Evolutionary conservation across 768 basidiomycete genomes (phyloP).

Genomic region (Russula abietina): DNA sequence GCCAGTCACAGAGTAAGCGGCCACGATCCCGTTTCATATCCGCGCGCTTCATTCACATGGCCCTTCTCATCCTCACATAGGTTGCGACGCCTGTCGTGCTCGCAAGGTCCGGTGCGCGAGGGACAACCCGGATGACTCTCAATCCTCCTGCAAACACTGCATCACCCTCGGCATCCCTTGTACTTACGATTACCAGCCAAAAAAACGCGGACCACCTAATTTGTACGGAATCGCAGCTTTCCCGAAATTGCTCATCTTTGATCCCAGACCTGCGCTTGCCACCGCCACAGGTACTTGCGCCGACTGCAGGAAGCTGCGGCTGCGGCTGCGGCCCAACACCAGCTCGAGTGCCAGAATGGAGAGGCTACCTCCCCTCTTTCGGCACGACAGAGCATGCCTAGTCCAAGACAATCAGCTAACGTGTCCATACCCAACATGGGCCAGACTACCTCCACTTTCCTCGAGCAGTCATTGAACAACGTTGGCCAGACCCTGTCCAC

Average conservation of each 20-base stretch:
- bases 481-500: conserved; percentile 35
- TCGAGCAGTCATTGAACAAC: conserved; percentile 45
- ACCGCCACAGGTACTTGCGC: conserved; percentile 56
- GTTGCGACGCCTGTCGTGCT: conserved; percentile 81
- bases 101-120: conserved; percentile 82
- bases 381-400: conserved; percentile 11
- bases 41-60: conserved; percentile 27
- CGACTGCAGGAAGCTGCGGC: conserved; percentile 69
- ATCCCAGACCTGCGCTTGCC: conserved; percentile 9
- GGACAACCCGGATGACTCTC: conserved; percentile 71
- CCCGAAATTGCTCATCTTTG: background rate
- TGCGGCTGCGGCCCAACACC: conserved; percentile 46
- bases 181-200: conserved; percentile 89
- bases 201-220: conserved; percentile 90
- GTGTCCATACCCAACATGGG: conserved; percentile 16
- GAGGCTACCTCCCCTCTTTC: conserved; percentile 22
- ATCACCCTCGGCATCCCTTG: conserved; percentile 75
- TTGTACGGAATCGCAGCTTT: conserved; percentile 46
- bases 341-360: conserved; percentile 36
- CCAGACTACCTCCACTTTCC: conserved; percentile 37
- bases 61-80: conserved; percentile 34
- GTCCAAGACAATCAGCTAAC: conserved; percentile 10
- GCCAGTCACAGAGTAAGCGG: conserved; percentile 79
- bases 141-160: conserved; percentile 83
- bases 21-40: conserved; percentile 26